These are phyloP conservation scores for Leishmania arabica DNA, from an alignment of 208 protist species.

Conservation along the genomic window DNA sequence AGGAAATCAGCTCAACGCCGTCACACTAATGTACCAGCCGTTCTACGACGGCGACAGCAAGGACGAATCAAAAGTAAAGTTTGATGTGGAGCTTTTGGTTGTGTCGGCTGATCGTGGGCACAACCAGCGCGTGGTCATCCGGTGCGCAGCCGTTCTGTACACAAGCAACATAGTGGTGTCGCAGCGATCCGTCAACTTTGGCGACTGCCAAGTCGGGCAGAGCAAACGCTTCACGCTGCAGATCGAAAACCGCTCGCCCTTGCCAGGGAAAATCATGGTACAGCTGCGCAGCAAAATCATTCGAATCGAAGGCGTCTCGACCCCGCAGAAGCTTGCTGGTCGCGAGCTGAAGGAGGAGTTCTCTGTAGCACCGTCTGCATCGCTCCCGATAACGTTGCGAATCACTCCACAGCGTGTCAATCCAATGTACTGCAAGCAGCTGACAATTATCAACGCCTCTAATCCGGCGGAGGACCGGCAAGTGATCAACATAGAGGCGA, in stretches of 20 bases:
- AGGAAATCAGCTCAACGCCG: slow-evolving; percentile 23
- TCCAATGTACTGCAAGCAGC: slow-evolving; percentile 82
- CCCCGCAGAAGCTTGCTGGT: slow-evolving; percentile 7
- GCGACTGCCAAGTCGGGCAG: slow-evolving; percentile 83
- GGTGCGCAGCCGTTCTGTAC: slow-evolving; percentile 72
- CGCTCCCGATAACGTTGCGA: slow-evolving; percentile 65
- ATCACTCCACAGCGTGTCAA: slow-evolving; percentile 89
- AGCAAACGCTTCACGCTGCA: slow-evolving; percentile 68
- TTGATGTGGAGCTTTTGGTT: slow-evolving; percentile 73
- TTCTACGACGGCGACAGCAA: slow-evolving; percentile 55
- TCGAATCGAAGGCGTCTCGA: slow-evolving; percentile 60
- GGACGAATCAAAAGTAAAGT: slow-evolving; percentile 62
- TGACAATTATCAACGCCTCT: slow-evolving; percentile 78
- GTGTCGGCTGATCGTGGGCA: slow-evolving; percentile 25
- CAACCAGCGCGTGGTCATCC: slow-evolving; percentile 63
- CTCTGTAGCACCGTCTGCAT: slow-evolving; percentile 66
- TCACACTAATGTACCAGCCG: slow-evolving; percentile 65
- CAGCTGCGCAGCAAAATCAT: slow-evolving; percentile 90
- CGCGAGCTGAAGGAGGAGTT: slow-evolving; percentile 73
- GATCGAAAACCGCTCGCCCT: slow-evolving; percentile 79
- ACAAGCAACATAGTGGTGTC: slow-evolving; percentile 81
- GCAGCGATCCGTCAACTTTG: slow-evolving; percentile 78
- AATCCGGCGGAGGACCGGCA: slow-evolving; percentile 74
- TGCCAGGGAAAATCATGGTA: slow-evolving; percentile 70
- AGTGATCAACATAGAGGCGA: slow-evolving; percentile 88